A percentile compares a stretch with the other conserved stretches of the same genome.
These are phyloP conservation scores for Dalechampia spathulata DNA, from an alignment of 441 rosid species.

Conservation along the genomic window DNA sequence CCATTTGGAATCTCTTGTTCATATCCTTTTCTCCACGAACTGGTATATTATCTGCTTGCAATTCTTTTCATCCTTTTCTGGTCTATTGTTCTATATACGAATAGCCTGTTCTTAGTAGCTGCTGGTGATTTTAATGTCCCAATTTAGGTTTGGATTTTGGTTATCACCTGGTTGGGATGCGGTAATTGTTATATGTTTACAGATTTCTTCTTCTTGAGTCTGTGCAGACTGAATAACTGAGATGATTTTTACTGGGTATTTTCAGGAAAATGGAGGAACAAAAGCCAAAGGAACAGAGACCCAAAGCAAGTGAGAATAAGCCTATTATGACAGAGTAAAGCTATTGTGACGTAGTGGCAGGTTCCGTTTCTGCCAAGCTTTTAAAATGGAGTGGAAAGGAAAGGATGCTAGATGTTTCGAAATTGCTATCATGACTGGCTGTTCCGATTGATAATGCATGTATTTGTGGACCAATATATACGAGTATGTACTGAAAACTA, in stretches of 20 bases:
- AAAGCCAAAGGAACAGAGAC: conserved; percentile 86
- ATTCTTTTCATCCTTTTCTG: no score
- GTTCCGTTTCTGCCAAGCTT: background rate
- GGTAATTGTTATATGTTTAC: background rate
- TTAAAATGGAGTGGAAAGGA: no score
- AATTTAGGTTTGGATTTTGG: no score
- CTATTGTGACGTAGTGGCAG: conserved; percentile 15
- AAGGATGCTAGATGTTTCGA: background rate
- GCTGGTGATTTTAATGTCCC: no score
- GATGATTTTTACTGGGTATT: conserved; percentile 8
- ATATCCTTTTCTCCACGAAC: no score
- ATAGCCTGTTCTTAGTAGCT: no score
- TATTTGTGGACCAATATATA: background rate
- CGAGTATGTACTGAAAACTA: conserved; percentile 1
- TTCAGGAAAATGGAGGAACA: conserved; percentile 84
- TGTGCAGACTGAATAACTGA: background rate
- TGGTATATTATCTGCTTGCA: no score
- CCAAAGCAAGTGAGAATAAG: conserved; percentile 89
- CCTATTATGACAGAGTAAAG: conserved; percentile 78
- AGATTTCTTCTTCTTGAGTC: background rate
- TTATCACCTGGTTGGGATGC: no score
- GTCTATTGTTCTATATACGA: no score
- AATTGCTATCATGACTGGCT: background rate
- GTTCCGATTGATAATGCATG: no score
- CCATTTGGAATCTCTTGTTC: no score